Conservation (phyloP, 2,329 filamentous ascomycete species). For the Colletotrichum tabaci region DNA sequence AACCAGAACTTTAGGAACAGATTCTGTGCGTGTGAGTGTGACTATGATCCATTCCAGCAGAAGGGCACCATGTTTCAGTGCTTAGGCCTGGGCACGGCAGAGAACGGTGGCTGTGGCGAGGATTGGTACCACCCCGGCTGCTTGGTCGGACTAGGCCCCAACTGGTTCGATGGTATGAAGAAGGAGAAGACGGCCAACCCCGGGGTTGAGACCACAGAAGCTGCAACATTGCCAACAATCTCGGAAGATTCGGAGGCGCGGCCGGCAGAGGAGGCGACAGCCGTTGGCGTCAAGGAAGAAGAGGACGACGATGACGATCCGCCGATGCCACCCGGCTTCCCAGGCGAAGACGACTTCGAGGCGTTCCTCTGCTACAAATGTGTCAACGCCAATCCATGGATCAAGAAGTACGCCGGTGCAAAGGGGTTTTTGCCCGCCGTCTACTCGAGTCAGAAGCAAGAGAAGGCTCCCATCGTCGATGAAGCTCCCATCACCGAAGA, state of each 20-base stretch:
- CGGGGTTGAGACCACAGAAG: conserved; percentile 28
- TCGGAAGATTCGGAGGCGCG: conserved; percentile 61
- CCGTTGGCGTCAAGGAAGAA: conserved; percentile 41
- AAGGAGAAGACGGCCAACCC: conserved; percentile 51
- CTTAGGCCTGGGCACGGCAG: conserved; percentile 83
- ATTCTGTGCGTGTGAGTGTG: conserved; percentile 91
- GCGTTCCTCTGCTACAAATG: conserved; percentile 96
- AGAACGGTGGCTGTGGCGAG: conserved; percentile 92
- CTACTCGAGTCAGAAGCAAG: conserved; percentile 58
- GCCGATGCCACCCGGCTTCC: conserved; percentile 88
- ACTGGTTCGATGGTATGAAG: conserved; percentile 75
- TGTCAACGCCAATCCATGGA: conserved; percentile 88
- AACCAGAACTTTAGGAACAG: conserved; percentile 95
- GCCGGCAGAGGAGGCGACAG: conserved; percentile 44
- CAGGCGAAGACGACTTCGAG: conserved; percentile 89
- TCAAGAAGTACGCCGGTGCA: conserved; percentile 87
- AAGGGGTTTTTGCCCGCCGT: conserved; percentile 85
- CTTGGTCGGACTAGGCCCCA: conserved; percentile 83
- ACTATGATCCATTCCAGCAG: conserved; percentile 90
- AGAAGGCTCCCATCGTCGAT: conserved; percentile 19
- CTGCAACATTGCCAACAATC: conserved; percentile 62
- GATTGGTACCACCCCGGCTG: conserved; percentile 99
- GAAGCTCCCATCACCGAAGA: conserved; percentile 31
- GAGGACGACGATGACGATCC: conserved; percentile 69
- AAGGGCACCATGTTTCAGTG: conserved; percentile 99